A percentile compares a stretch with the other conserved stretches of the same genome.
Evolutionary conservation across 495 filamentous ascomycete genomes (phyloP).

Genomic region (Penicillium desertorum): DNA sequence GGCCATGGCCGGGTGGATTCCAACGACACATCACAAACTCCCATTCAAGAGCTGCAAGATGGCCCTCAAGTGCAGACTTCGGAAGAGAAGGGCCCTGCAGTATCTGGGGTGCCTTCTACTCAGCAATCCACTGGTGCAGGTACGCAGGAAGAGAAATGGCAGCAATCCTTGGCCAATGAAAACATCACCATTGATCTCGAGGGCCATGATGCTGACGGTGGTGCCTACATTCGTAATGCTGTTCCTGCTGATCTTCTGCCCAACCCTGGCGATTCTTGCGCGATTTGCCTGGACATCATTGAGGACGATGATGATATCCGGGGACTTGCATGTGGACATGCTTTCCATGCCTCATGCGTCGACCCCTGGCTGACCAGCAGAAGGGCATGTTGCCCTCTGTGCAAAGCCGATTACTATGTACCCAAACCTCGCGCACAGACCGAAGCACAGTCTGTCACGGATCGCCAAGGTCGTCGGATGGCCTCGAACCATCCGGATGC

Average conservation of each 20-base stretch:
- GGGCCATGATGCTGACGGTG: conserved; percentile 73
- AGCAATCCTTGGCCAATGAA: conserved; percentile 18
- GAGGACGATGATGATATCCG: conserved; percentile 96
- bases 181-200: conserved; percentile 34
- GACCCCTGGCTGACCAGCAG: conserved; percentile 95
- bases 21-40: conserved; percentile 14
- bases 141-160: conserved; percentile 22
- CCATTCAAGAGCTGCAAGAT: conserved; percentile 16
- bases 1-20: conserved; percentile 22
- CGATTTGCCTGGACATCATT: conserved; percentile 90
- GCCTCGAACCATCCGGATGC: conserved; percentile 14
- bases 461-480: conserved; percentile 22
- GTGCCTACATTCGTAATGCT: conserved; percentile 80
- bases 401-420: conserved; percentile 94
- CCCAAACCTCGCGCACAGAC: conserved; percentile 67
- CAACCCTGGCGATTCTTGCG: conserved; percentile 90
- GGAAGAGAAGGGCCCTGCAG: conserved; percentile 24
- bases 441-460: conserved; percentile 15
- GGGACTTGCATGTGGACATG: conserved; percentile 90
- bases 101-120: not conserved
- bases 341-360: conserved; percentile 91
- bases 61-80: conserved; percentile 7
- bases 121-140: conserved; percentile 3
- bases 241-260: conserved; percentile 78
- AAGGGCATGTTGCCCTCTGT: conserved; percentile 92